Evolutionary conservation across 768 basidiomycete species (phyloP), one percentile per base, ranked within the genome.

Genomic region (Termitomyces sp.): DNA sequence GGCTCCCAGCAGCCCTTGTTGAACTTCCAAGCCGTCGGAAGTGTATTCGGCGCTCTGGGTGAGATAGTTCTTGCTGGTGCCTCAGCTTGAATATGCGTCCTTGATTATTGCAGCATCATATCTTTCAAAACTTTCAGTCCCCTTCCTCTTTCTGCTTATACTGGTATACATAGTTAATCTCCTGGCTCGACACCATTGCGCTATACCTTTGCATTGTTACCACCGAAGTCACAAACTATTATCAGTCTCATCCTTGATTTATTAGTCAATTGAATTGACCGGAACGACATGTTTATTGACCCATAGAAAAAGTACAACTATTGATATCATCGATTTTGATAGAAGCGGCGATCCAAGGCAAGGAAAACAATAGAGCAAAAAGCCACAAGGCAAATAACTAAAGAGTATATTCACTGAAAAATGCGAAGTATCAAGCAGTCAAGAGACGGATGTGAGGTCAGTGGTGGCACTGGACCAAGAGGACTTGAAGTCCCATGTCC

Each of bases 401-500:
- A n/a, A 41, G n/a, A 24, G 3, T 7, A 40, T 28, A n/a, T 22
- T 6, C 6, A 18, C 3, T 40, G 24, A 26, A 10, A 9, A 24
- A 38, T 28, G 18, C 4, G 18, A 33, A 24, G 20, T 22, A 44
- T 10, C 1, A 28, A 18, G 11, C 2, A 33, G 2, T 16, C 35
- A 24, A 52, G 18, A 26, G 26, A 26, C 26, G 33, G 4, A 18
- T 3, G 33, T 16, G 11, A 11, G n/a, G 18, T 74, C 67, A 80
- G 33, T 70, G 66, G 62, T 73, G 74, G 64, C 76, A 80, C 30
- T 74, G 70, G 38, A 90, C 81, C 49, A 91, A 71, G 13, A 90
- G 71, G n/a, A 85, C 86, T 56, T 81, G 75, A 47, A 85, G 67
- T 1, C 87, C 87, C 11, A 77, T 77, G 56, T 81, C 68, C 74